Conservation (phyloP, 169 alveolate genomes). For the Plasmodium falciparum region DNA sequence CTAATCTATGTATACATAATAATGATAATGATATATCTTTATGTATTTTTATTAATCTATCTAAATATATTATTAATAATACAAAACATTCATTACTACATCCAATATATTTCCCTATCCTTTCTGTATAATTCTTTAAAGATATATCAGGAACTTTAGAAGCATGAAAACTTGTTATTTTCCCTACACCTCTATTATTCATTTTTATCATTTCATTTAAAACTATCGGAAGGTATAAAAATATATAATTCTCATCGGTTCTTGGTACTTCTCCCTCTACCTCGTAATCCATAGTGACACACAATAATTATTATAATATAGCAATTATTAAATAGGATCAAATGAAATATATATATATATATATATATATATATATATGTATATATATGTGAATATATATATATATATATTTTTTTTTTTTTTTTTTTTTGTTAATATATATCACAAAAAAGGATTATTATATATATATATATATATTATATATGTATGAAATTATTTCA, state of each 20-base stretch:
- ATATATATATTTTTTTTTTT: too few relatives aligned
- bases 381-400: not conserved
- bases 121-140: constrained; percentile 85
- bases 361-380: not conserved
- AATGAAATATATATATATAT: not conserved
- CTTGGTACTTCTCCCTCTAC: constrained; percentile 51
- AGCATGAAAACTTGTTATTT: constrained; percentile 90
- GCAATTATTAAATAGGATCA: not conserved
- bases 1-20: constrained; percentile 90
- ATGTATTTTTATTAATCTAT: constrained; percentile 85
- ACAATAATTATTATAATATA: too few relatives aligned
- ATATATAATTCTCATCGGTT: constrained; percentile 29
- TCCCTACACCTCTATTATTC: constrained; percentile 58
- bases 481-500: too few relatives aligned
- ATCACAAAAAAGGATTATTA: too few relatives aligned
- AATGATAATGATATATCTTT: constrained; percentile 84
- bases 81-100: constrained; percentile 92
- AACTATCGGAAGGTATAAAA: constrained; percentile 39
- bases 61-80: constrained; percentile 88
- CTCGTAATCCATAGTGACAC: constrained; percentile 9
- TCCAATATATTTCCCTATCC: constrained; percentile 91
- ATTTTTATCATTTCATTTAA: constrained; percentile 28
- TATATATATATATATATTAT: too few relatives aligned
- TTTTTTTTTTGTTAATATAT: too few relatives aligned
- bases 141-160: constrained; percentile 90